phyloP scores from a whole-genome alignment of 192 early-diverging fungal genomes.

The Coemansia guatemalensis region DNA sequence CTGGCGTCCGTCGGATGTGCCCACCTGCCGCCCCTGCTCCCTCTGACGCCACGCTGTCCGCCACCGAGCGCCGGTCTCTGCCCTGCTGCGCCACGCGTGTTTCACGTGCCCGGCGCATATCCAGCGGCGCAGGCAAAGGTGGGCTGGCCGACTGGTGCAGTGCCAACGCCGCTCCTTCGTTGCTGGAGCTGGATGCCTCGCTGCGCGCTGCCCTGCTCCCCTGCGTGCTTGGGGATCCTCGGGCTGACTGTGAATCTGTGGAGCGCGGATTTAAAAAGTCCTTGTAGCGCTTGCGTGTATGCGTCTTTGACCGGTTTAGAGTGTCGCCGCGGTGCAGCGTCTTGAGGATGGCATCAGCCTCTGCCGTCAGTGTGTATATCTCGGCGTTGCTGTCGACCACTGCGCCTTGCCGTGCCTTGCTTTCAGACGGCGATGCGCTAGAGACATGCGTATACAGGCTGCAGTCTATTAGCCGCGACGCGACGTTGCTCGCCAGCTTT shows the following conservation, averaged over 20 bases:
- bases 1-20: slow-evolving; percentile 7
- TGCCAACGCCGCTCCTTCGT: neutral
- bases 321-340: slow-evolving; percentile 32
- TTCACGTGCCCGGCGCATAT: slow-evolving; percentile 17
- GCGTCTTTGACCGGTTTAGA: slow-evolving; percentile 38
- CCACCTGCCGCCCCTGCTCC: neutral
- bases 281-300: slow-evolving; percentile 43
- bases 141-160: neutral
- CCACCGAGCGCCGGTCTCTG: slow-evolving; percentile 10
- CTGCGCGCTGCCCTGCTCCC: slow-evolving; percentile 9
- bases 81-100: neutral
- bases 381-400: slow-evolving; percentile 52
- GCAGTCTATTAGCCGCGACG: slow-evolving; percentile 47
- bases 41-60: slow-evolving; percentile 5
- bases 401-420: neutral
- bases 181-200: slow-evolving; percentile 3
- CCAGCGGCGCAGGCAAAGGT: slow-evolving; percentile 31
- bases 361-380: slow-evolving; percentile 49
- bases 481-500: slow-evolving; percentile 45
- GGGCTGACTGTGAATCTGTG: slow-evolving; percentile 7
- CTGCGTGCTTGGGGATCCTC: slow-evolving; percentile 4
- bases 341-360: slow-evolving; percentile 28
- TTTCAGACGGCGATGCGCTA: slow-evolving; percentile 18
- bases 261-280: slow-evolving; percentile 31
- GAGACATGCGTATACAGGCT: slow-evolving; percentile 54